A percentile compares a stretch with the other conserved stretches of the same genome.
Conservation (phyloP, 208 protist species). For the Crithidia expoeki region DNA sequence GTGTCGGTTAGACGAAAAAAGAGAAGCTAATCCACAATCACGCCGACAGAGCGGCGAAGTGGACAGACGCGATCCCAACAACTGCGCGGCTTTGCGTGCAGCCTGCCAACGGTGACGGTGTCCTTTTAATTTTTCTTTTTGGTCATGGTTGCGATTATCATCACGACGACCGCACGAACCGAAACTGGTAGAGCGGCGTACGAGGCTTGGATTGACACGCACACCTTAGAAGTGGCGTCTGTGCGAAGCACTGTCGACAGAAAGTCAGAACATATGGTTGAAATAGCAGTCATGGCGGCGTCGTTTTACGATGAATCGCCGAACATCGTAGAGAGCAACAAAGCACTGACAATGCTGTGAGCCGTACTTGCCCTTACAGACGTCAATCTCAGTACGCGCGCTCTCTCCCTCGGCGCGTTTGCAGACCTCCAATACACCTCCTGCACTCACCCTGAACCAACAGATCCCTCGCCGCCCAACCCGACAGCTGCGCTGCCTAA, state of each 20-base stretch:
- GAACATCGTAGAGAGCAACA: background rate
- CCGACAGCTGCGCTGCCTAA: background rate
- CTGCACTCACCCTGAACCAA: background rate
- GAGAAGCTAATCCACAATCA: no score
- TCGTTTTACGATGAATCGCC: background rate
- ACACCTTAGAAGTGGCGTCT: background rate
- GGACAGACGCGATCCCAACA: no score
- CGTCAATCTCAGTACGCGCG: background rate
- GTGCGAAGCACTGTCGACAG: background rate
- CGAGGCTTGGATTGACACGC: no score
- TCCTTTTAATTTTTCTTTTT: no score
- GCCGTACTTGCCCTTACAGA: background rate
- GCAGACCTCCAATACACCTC: background rate
- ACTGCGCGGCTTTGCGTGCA: no score
- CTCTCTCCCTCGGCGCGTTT: background rate
- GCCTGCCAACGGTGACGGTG: no score
- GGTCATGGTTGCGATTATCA: no score
- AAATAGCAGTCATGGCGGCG: background rate
- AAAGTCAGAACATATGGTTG: no score
- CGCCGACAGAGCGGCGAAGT: no score
- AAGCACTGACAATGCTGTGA: slow-evolving; percentile 9
- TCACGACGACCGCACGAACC: no score
- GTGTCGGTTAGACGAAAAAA: no score
- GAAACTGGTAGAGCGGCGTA: no score
- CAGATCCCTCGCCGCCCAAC: background rate